Evolutionary conservation across 441 rosid genomes (phyloP), one percentile per base, ranked within the genome.

Genomic region (Theobroma grandiflorum): DNA sequence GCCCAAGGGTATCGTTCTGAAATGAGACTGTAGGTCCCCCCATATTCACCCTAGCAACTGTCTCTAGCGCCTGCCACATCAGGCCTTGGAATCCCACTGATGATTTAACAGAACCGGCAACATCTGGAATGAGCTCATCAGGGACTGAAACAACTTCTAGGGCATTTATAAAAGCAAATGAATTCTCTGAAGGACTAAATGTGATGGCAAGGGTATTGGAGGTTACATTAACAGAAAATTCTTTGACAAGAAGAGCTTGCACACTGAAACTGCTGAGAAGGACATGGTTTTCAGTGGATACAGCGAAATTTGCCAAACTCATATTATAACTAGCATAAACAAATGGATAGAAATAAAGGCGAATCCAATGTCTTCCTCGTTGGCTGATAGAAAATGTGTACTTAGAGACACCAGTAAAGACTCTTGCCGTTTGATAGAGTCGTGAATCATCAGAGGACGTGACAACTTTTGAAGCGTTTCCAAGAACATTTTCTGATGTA

Each of bases 321-420:
- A 93, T 89, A 42, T 89, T 79, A 82, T 85, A 92, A 45, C 22
- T 85, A 31, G 82, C 84, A 80, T 79, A 82, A 67, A 84, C 84
- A 81, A 94, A 96, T 1, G 99, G 93, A 73, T 85, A 76, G 89
- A 96, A 96, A 83, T 94, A 89, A 43, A 96, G 91, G 69, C 99
- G 97, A 80, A 94, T 91, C 97, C 97, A 96, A 70, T 93, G 97
- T 74, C 99, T 87, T 63, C 97, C 99, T 8, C 47, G 57, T 79
- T 83, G 89, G 58, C 81, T 22, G 53, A 94, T 80, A 10, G 93
- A 49, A 85, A 94, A 91, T 72, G 91, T 85, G 91, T 92, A 96
- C 81, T 63, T 87, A 0, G 99, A 82, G 66, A 85, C 83, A 40
- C 83, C 87, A 2, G 87, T 82, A 72, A 96, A 88, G 85, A 96